A percentile compares a stretch with the other conserved stretches of the same genome.
These are phyloP conservation scores for Solanum etuberosum DNA, from an alignment of 257 asterid genomes.

Conservation along the genomic window DNA sequence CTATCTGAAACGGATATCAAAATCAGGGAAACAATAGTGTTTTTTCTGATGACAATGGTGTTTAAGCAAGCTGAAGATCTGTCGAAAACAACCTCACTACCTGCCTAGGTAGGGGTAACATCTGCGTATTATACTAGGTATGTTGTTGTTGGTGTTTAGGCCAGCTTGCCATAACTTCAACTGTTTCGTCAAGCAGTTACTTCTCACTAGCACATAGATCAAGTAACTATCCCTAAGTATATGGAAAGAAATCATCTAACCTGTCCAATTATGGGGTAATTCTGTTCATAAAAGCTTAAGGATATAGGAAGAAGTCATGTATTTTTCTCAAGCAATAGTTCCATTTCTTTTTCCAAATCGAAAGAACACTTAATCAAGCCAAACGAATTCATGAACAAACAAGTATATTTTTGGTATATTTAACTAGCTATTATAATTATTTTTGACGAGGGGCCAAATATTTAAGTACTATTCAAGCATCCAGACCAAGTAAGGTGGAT, in stretches of 20 bases:
- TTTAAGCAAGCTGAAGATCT: background rate
- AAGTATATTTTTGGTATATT: too few relatives aligned
- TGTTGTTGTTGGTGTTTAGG: background rate
- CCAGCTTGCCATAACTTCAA: background rate
- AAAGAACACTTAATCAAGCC: too few relatives aligned
- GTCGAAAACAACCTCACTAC: background rate
- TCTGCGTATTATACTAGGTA: background rate
- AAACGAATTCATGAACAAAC: too few relatives aligned
- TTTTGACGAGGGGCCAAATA: too few relatives aligned
- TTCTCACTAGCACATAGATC: background rate
- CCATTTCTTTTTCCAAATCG: too few relatives aligned
- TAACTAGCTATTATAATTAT: too few relatives aligned
- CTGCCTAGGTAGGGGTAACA: too few relatives aligned
- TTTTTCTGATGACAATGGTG: background rate
- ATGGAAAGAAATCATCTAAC: background rate
- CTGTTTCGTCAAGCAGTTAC: background rate
- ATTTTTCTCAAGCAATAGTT: too few relatives aligned
- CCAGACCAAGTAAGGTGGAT: background rate
- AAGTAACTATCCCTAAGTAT: background rate
- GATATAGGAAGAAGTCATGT: background rate
- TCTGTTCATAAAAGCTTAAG: background rate
- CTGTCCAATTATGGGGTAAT: background rate
- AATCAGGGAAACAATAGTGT: background rate
- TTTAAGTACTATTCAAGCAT: too few relatives aligned
- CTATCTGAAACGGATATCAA: background rate